These are phyloP conservation scores for Xylaria sp. DNA, from an alignment of 495 filamentous ascomycete genomes.

Conservation along the genomic window DNA sequence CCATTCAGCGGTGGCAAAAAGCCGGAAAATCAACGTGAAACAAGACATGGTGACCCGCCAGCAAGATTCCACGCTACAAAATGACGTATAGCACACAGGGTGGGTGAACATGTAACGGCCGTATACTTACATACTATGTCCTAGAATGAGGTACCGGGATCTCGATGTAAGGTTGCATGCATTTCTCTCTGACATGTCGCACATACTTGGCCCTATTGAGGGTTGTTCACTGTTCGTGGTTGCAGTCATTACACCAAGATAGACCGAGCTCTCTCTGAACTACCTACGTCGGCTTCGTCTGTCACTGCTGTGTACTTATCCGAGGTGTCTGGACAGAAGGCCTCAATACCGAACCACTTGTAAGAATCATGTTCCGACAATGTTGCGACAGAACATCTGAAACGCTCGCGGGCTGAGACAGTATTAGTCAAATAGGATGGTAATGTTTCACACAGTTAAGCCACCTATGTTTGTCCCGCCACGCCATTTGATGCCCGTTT, in stretches of 20 bases:
- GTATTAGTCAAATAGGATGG: neutral
- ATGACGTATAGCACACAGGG: neutral
- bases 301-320: neutral
- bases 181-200: neutral
- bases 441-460: neutral
- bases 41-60: conserved; percentile 8
- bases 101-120: neutral
- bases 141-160: neutral
- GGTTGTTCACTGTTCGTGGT: neutral
- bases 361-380: neutral
- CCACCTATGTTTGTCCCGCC: no score
- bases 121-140: neutral
- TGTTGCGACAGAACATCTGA: neutral
- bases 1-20: conserved; percentile 6
- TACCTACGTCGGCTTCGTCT: neutral
- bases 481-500: no score
- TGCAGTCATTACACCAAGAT: neutral
- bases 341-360: neutral
- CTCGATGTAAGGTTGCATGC: conserved; percentile 1
- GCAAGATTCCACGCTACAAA: neutral
- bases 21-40: neutral
- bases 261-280: neutral
- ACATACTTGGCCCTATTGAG: neutral
- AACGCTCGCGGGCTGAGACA: neutral
- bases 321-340: neutral